A percentile compares a stretch with the other conserved stretches of the same genome.
These are phyloP conservation scores for Colletotrichum sp. DNA, from an alignment of 2,329 filamentous ascomycete genomes.

Conservation along the genomic window DNA sequence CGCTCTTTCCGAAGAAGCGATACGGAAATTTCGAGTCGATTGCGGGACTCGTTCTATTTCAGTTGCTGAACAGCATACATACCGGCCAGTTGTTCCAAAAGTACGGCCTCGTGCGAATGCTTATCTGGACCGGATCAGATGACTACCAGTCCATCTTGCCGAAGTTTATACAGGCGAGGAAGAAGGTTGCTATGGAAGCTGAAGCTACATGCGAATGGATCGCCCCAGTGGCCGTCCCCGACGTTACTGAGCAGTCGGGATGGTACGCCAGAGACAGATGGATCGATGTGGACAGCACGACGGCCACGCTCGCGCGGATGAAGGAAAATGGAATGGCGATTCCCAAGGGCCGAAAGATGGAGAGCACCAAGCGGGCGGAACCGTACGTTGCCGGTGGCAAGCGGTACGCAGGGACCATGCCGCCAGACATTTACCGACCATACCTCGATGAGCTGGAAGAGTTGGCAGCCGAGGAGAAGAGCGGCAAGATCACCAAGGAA, in stretches of 20 bases:
- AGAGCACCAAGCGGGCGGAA: slow-evolving; percentile 29
- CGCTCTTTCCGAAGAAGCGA: slow-evolving; percentile 54
- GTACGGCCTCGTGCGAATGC: slow-evolving; percentile 80
- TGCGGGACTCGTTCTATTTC: slow-evolving; percentile 62
- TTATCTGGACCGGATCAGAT: slow-evolving; percentile 72
- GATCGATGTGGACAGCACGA: slow-evolving; percentile 53
- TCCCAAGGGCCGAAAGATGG: slow-evolving; percentile 50
- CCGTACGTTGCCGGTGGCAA: slow-evolving; percentile 25
- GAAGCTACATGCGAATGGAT: slow-evolving; percentile 67
- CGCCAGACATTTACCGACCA: slow-evolving; percentile 39
- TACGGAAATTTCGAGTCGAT: slow-evolving; percentile 62
- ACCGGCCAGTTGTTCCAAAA: slow-evolving; percentile 68
- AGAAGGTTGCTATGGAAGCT: slow-evolving; percentile 61
- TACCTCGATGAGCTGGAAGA: slow-evolving; percentile 47
- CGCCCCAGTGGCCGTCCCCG: slow-evolving; percentile 59
- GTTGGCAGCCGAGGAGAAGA: slow-evolving; percentile 33
- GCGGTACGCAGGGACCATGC: slow-evolving; percentile 30
- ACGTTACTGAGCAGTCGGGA: slow-evolving; percentile 23
- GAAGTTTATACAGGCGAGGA: slow-evolving; percentile 58
- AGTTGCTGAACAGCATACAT: slow-evolving; percentile 66
- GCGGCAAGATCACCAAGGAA: slow-evolving; percentile 6
- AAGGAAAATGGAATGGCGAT: slow-evolving; percentile 41
- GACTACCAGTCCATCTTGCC: slow-evolving; percentile 69
- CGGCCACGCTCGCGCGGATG: slow-evolving; percentile 52
- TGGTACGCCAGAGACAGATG: slow-evolving; percentile 47